Conservation (phyloP, 2,329 filamentous ascomycete species). For the Neofusicoccum cordaticola region DNA sequence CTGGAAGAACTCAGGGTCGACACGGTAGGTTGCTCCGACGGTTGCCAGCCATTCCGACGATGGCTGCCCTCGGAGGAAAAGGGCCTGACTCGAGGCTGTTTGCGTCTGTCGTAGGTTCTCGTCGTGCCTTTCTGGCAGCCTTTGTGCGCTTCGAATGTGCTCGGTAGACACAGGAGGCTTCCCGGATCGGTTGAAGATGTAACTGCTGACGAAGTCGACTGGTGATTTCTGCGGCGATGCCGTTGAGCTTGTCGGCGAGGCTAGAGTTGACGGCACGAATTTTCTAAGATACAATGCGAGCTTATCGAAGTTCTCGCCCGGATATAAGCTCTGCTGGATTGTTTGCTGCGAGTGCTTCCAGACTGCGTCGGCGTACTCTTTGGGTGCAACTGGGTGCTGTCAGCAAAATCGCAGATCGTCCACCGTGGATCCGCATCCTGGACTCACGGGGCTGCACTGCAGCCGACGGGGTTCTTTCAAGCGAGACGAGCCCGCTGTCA, state of each 20-base stretch:
- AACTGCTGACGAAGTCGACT: neutral
- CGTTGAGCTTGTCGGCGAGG: neutral
- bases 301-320: neutral
- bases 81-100: neutral
- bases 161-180: neutral
- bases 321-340: neutral
- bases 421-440: neutral
- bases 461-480: neutral
- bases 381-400: neutral
- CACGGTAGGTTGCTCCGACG: slow-evolving; percentile 18
- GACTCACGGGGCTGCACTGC: neutral
- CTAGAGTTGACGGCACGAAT: neutral
- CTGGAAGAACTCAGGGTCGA: slow-evolving; percentile 22
- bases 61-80: slow-evolving; percentile 18
- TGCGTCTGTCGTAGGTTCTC: neutral
- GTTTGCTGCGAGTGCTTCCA: neutral
- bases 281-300: neutral
- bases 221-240: neutral
- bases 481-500: neutral
- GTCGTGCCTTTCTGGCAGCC: neutral
- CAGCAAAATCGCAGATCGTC: neutral
- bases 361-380: neutral
- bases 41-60: slow-evolving; percentile 18
- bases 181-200: neutral
- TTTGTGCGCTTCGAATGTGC: neutral